These are phyloP conservation scores for Penicillium verrucosum DNA, from an alignment of 2,329 filamentous ascomycete genomes.

Conservation along the genomic window DNA sequence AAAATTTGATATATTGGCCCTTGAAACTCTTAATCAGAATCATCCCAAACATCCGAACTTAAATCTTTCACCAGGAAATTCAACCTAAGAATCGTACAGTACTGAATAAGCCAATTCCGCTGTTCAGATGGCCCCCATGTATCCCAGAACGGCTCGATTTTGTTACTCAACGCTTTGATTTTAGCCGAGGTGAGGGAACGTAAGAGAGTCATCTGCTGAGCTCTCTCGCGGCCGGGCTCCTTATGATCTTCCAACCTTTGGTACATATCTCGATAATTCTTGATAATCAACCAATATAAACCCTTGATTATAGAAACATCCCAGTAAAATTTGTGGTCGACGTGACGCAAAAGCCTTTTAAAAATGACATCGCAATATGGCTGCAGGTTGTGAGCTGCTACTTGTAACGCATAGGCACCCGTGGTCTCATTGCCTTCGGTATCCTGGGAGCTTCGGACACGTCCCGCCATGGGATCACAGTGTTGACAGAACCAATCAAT, in stretches of 20 bases:
- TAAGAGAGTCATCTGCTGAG: background rate
- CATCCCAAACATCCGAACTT: too few species aligned
- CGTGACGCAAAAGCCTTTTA: background rate
- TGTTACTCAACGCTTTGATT: background rate
- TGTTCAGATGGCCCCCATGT: background rate
- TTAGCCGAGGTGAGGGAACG: background rate
- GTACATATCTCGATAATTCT: background rate
- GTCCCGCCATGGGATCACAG: slow-evolving; percentile 1
- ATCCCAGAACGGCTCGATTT: background rate
- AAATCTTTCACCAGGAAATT: background rate
- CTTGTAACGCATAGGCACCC: background rate
- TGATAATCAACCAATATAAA: slow-evolving; percentile 1
- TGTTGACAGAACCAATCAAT: slow-evolving; percentile 4
- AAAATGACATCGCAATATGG: background rate
- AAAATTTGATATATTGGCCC: background rate
- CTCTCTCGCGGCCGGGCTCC: background rate
- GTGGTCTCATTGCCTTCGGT: background rate
- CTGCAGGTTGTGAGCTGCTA: background rate
- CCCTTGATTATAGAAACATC: background rate
- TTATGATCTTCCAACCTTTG: background rate
- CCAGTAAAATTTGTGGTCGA: background rate
- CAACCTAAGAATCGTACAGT: background rate
- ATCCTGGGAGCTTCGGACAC: background rate
- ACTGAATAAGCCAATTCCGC: background rate
- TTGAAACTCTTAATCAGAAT: background rate